Conservation (phyloP, 148 eudicot species). For the Persicaria tinctoria region DNA sequence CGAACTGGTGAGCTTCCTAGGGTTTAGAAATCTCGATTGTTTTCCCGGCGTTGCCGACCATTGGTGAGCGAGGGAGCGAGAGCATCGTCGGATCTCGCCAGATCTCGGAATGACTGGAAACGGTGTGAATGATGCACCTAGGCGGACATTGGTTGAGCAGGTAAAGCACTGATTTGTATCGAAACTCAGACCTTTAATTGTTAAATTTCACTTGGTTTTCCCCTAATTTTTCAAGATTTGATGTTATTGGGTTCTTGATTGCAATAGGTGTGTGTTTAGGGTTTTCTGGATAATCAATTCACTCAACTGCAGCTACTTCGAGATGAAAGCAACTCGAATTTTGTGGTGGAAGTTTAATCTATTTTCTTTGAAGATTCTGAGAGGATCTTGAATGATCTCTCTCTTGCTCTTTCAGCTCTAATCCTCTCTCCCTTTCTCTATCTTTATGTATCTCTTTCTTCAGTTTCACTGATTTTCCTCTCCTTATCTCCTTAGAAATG, state of each 20-base stretch:
- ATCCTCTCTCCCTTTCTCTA: not conserved
- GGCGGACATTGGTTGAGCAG: not conserved
- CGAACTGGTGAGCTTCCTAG: no score
- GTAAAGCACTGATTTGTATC: not conserved
- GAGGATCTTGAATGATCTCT: slow-evolving; percentile 12
- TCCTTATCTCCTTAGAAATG: not conserved
- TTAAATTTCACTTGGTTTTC: not conserved
- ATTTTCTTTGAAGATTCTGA: slow-evolving; percentile 15
- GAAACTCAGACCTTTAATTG: not conserved
- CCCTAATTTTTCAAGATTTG: not conserved
- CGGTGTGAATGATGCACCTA: no score
- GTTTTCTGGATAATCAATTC: slow-evolving; percentile 15
- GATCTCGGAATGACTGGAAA: no score
- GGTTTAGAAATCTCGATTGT: no score
- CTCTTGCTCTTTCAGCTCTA: slow-evolving; percentile 9
- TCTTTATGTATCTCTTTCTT: not conserved
- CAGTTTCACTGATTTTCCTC: not conserved
- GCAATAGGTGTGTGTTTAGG: not conserved
- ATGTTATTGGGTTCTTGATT: not conserved
- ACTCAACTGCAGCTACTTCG: slow-evolving; percentile 9
- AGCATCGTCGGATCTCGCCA: no score
- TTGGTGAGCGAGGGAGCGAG: no score
- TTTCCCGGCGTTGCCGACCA: no score
- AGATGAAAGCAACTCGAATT: slow-evolving; percentile 16
- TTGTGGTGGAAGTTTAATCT: slow-evolving; percentile 15